Percentiles rank a stretch among this genome's conserved stretches.
phyloP scores from a whole-genome alignment of 2,329 filamentous ascomycete genomes.

The Tolypocladium inflatum region DNA sequence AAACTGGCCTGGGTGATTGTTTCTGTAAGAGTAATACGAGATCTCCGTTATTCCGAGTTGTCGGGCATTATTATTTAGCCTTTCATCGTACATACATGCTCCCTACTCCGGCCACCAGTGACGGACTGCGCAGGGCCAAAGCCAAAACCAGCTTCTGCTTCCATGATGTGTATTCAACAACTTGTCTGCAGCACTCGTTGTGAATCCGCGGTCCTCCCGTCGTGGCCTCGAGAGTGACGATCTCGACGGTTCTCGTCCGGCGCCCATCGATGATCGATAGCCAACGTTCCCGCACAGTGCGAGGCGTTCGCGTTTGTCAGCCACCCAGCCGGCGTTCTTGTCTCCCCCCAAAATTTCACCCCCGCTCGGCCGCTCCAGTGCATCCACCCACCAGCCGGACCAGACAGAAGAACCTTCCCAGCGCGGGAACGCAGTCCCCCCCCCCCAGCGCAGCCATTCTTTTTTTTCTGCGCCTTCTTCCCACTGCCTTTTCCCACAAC shows the following conservation, averaged over 20 bases:
- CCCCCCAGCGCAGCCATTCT: slow-evolving; percentile 7
- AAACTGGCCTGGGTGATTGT: not conserved
- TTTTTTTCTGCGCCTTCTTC: slow-evolving; percentile 25
- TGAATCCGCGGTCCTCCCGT: not conserved
- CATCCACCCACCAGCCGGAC: not conserved
- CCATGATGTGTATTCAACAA: no score
- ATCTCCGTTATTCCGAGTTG: no score
- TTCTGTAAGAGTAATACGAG: no score
- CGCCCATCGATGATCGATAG: not conserved
- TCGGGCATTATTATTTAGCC: no score
- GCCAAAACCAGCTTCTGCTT: not conserved
- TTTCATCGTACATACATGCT: no score
- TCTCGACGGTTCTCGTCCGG: not conserved
- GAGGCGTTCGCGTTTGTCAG: not conserved
- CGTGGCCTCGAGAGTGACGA: not conserved
- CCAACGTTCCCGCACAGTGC: not conserved
- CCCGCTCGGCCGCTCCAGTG: not conserved
- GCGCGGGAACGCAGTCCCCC: not conserved
- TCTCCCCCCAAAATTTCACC: not conserved
- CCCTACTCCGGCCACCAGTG: no score
- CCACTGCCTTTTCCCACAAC: slow-evolving; percentile 25
- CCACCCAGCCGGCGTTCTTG: not conserved
- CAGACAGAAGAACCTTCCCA: not conserved
- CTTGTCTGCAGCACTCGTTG: no score
- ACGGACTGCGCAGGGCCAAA: not conserved